These are phyloP conservation scores for Saccharomyces hybrid DNA, from an alignment of 1,139 yeast genomes.

Conservation along the genomic window DNA sequence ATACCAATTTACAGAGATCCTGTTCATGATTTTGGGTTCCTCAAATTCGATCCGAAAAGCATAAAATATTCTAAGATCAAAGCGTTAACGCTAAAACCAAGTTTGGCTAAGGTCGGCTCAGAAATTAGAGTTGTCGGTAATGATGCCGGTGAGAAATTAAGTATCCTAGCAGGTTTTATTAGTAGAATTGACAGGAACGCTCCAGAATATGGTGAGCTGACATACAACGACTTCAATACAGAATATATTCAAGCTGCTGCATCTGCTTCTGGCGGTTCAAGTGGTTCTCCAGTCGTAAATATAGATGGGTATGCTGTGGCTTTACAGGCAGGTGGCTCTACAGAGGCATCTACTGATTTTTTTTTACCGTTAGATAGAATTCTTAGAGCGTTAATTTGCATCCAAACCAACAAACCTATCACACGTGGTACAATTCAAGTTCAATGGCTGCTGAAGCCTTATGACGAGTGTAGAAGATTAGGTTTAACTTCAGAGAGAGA, in stretches of 20 bases:
- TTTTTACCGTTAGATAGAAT: constrained; percentile 84
- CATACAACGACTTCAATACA: constrained; percentile 93
- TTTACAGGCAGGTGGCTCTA: constrained; percentile 87
- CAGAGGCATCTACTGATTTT: constrained; percentile 89
- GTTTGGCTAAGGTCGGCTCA: constrained; percentile 77
- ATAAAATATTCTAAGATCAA: constrained; percentile 69
- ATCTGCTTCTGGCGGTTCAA: constrained; percentile 89
- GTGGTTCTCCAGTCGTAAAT: constrained; percentile 91
- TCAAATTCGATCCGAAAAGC: constrained; percentile 63
- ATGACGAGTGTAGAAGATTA: constrained; percentile 80
- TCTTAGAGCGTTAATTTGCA: constrained; percentile 66
- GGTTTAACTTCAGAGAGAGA: constrained; percentile 78
- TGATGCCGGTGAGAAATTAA: constrained; percentile 90
- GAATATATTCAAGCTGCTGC: constrained; percentile 97
- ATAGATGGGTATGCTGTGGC: constrained; percentile 86
- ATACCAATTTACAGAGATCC: constrained; percentile 79
- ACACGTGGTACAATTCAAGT: constrained; percentile 86
- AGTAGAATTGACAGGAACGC: constrained; percentile 89
- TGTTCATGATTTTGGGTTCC: constrained; percentile 77
- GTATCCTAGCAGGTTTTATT: constrained; percentile 83
- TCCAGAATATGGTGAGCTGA: constrained; percentile 82
- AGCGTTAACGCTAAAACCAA: constrained; percentile 67
- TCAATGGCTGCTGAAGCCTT: constrained; percentile 82
- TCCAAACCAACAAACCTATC: constrained; percentile 51
- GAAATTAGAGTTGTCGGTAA: constrained; percentile 94